Percentiles rank a stretch among this genome's conserved stretches.
These are phyloP conservation scores for Calonectria pteridis DNA, from an alignment of 2,329 filamentous ascomycete species.

Conservation along the genomic window DNA sequence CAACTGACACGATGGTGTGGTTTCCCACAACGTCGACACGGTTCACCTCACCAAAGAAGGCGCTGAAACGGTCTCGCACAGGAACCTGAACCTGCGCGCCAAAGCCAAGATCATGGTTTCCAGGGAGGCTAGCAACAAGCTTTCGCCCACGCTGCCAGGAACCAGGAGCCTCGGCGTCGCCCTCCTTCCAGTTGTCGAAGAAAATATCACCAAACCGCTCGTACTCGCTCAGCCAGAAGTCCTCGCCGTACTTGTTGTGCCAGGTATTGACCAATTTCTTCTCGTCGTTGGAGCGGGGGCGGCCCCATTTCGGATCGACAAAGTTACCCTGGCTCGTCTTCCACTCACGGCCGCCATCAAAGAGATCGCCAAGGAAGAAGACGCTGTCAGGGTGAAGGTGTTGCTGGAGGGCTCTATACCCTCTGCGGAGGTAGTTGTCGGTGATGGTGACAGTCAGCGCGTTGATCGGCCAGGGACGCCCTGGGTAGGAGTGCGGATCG, in stretches of 20 bases:
- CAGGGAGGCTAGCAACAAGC: constrained; percentile 87
- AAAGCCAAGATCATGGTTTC: constrained; percentile 96
- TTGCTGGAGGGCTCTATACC: constrained; percentile 83
- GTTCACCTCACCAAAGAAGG: constrained; percentile 93
- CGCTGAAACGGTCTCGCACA: constrained; percentile 85
- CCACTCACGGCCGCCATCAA: constrained; percentile 97
- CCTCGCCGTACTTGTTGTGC: constrained; percentile 81
- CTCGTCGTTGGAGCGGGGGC: constrained; percentile 64
- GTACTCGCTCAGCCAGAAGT: constrained; percentile 91
- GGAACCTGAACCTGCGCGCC: constrained; percentile 84
- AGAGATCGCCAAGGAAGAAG: constrained; percentile 93
- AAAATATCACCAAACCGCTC: constrained; percentile 89
- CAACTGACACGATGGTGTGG: constrained; percentile 93
- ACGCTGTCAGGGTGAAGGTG: constrained; percentile 86
- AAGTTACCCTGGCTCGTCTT: constrained; percentile 75
- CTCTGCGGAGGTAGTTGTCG: constrained; percentile 89
- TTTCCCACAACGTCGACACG: constrained; percentile 92
- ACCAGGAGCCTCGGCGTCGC: constrained; percentile 62
- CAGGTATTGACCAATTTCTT: constrained; percentile 71
- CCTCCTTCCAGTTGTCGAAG: constrained; percentile 75
- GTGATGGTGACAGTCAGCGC: constrained; percentile 73
- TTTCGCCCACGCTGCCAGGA: constrained; percentile 77
- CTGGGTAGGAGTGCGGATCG: constrained; percentile 95
- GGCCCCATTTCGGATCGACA: constrained; percentile 70
- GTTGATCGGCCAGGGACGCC: constrained; percentile 73